Evolutionary conservation across 2,329 filamentous ascomycete genomes (phyloP), one percentile per base, ranked within the genome.

Genomic region (Xylariales sp.): DNA sequence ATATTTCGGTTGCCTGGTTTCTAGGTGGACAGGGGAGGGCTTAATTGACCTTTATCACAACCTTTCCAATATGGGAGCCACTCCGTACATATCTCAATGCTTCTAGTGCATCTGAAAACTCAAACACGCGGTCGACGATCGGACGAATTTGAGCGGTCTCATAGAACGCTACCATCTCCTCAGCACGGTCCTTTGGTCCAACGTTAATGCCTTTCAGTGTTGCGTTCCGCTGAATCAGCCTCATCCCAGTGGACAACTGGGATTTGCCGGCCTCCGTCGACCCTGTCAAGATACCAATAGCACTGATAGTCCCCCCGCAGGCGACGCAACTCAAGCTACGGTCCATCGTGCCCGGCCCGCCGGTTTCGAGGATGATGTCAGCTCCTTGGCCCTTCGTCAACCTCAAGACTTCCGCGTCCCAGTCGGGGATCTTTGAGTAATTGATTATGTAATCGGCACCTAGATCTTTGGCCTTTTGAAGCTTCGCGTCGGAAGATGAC

Each of bases 91-190:
- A 30, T 16, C 18, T 46, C 50, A 63, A 28, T 32, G 60, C 60
- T 14, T 34, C 57, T 16, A 50, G 16, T 4, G 18, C 57, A 16
- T 63, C 60, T 3, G n/a, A 32, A 36, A 64, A 64, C n/a, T 39
- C 34, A 18, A 64, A 58, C 1, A 58, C 28, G 3, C 7, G 62
- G 14, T 64, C 54, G 10, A 64, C 14, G 9, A 64, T 10, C 5
- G 54, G 54, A 23, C 16, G 54, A 34, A 41, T 16, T 10, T 10
- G 34, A 28, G 28, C 16, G n/a, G 3, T 10, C 36, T 64, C 54
- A 23, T 64, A 64, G 9, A 58, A 8, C 16, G 14, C 9, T 3
- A 64, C 16, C 62, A 64, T 64, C 36, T 64, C 62, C 14, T 64
- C 46, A 3, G 30, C 54, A 16, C 62, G 62, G 14, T 62, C 59